Evolutionary conservation across 2,329 filamentous ascomycete species (phyloP), one percentile per base, ranked within the genome.

Genomic region (Neoarthrinium moseri): DNA sequence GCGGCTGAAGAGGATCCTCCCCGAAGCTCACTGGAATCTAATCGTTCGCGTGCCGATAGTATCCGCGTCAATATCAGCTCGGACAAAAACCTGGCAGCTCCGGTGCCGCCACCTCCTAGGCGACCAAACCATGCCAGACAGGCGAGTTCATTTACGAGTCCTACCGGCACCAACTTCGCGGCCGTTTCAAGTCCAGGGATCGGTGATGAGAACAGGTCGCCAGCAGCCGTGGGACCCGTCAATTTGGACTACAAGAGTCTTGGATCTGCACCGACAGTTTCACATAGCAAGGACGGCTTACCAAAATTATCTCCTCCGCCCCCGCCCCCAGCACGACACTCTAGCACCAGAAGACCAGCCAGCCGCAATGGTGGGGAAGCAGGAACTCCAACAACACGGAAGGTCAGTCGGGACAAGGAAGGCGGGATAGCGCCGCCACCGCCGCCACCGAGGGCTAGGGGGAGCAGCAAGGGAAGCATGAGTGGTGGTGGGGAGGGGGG

Each of bases 81-180:
- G 51, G 48, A 64, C 23, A 60, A 43, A 33, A 45, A 34, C 30
- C 32, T 43, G 12, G 24, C 34, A 56, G 48, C 33, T 22, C 78
- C 77, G 0, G 71, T 74, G 7, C 78, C 80, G 13, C 79, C 80
- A 15, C 79, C 80, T 1, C 77, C 80, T 7, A 70, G 79, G 35
- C 70, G 80, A 23, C 72, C 71, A 6, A 66, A 66, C 24, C 67
- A 70, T 37, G 58, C 53, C 21, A 55, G 61, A 35, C 56, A 62
- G 29, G 52, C 48, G 3, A 63, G 58, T 44, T 59, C 56, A 18
- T 54, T 53, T 27, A 42, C 51, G 11, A 54, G 49, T 13, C 59
- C 66, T n/a, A 68, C 60, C 29, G 63, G 62, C 33, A 53, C 57
- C 3, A 58, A 47, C 27, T 55, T 55, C 17, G 33, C 51, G 12